Conservation (phyloP, 202 grass and related monocot species). For the Bolboschoenoplectus hybrid region DNA sequence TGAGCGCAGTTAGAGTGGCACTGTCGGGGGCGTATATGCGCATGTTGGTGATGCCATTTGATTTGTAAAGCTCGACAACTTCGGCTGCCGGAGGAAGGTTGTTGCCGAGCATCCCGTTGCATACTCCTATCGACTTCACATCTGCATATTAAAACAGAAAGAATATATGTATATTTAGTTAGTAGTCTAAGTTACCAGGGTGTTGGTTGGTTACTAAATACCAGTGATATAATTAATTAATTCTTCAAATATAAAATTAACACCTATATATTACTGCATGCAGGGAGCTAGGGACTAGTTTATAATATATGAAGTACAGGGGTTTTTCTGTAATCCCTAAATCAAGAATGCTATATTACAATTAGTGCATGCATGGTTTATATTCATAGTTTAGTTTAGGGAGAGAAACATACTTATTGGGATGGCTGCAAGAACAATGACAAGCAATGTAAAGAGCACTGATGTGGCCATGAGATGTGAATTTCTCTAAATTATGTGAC, state of each 20-base stretch:
- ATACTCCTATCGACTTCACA: slow-evolving; percentile 58
- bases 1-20: slow-evolving; percentile 49
- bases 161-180: not conserved
- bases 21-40: slow-evolving; percentile 57
- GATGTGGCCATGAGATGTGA: not conserved
- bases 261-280: no score
- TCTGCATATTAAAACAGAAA: slow-evolving; percentile 11
- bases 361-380: not conserved
- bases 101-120: slow-evolving; percentile 74
- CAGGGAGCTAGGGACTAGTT: not conserved
- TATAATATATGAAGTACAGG: not conserved
- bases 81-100: slow-evolving; percentile 50
- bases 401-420: slow-evolving; percentile 1
- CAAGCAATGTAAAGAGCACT: not conserved
- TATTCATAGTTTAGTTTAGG: not conserved
- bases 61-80: slow-evolving; percentile 55
- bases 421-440: slow-evolving; percentile 12
- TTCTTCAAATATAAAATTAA: no score
- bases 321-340: not conserved
- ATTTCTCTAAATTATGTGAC: not conserved
- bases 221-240: no score
- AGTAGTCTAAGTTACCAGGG: no score
- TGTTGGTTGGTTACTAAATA: no score
- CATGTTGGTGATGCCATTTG: slow-evolving; percentile 48
- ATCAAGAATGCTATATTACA: not conserved